These are phyloP conservation scores for Calonectria multiphialidica DNA, from an alignment of 2,329 filamentous ascomycete species.

Conservation along the genomic window DNA sequence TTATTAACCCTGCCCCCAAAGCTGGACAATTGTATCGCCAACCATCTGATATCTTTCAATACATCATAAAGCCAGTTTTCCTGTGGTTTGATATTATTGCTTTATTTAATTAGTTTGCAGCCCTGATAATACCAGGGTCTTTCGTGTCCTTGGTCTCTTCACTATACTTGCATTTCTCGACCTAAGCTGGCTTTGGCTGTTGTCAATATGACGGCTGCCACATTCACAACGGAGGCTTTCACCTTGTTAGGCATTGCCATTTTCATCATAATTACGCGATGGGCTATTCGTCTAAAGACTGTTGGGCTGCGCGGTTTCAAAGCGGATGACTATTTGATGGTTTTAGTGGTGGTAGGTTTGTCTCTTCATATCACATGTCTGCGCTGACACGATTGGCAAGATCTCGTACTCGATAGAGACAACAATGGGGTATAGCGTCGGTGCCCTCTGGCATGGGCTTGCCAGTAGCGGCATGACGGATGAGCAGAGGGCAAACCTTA, in stretches of 20 bases:
- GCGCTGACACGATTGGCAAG: neutral
- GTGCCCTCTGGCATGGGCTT: constrained; percentile 53
- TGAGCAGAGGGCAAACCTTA: constrained; percentile 55
- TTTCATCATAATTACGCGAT: constrained; percentile 59
- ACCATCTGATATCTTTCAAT: too few relatives aligned
- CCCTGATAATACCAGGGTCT: too few relatives aligned
- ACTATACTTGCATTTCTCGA: too few relatives aligned
- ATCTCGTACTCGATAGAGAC: constrained; percentile 35
- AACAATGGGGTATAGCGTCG: constrained; percentile 48
- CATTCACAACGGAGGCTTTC: constrained; percentile 36
- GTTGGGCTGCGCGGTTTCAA: constrained; percentile 44
- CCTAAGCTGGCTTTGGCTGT: too few relatives aligned
- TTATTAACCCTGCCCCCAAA: too few relatives aligned
- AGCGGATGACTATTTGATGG: constrained; percentile 62
- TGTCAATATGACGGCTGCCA: neutral
- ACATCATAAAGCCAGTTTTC: too few relatives aligned
- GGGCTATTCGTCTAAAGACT: constrained; percentile 56
- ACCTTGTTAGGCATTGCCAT: constrained; percentile 61
- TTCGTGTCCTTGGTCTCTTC: too few relatives aligned
- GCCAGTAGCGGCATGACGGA: constrained; percentile 64
- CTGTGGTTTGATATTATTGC: too few relatives aligned
- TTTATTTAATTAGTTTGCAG: too few relatives aligned
- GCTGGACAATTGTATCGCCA: too few relatives aligned
- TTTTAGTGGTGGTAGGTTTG: constrained; percentile 19
- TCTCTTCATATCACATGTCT: neutral